Base-by-base conservation (phyloP, 306 rosid species). In the Phaseolus lunatus region DNA sequence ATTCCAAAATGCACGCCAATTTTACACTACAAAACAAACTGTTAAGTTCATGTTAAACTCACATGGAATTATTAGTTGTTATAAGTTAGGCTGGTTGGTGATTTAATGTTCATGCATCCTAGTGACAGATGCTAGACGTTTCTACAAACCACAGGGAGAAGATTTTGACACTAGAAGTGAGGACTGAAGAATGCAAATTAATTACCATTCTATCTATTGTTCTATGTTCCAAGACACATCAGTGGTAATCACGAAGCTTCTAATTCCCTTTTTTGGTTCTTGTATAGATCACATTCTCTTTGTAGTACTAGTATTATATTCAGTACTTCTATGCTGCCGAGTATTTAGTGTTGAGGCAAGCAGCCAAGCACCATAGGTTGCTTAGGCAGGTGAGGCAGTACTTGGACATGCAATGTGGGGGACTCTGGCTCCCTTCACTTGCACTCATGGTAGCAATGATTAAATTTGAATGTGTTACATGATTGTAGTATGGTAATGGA, bases 391-490 rank as follows among this genome's bases (percentile, higher is more conserved):
- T 20, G 1, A 49, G 66, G 12, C 20, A 18, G 26, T 48, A 65
- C 76, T 49, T 73, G 54, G 70, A 39, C 54, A 29, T 78, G 69
- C 77, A 58, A 10, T 24, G 52, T 61, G 49, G 61, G 75, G 33
- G 71, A 9, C 53, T 52, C 7, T 19, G 66, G 15, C 10, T 15
- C 29, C 35, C 35, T 9, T 57, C 22, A 2, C 1, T 61, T 29
- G 22, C 20, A 27, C 67, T 59, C 66, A 59, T 12, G 14, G 22
- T 29, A 7, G 43, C 67, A 29, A 16, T 61, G 16, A 61, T 8
- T 16, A 61, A 61, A 61, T 61, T 15, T 29, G 66, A 57, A 23
- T 57, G 14, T 59, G 12, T 59, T 24, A 29, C 41, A 26, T 14
- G 39, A 26, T 13, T 58, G 10, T 14, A 58, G 19, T 5, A 5